Percentiles rank a stretch among this genome's conserved stretches.
These are phyloP conservation scores for Cytospora schulzeri DNA, from an alignment of 2,329 filamentous ascomycete genomes.

Conservation along the genomic window DNA sequence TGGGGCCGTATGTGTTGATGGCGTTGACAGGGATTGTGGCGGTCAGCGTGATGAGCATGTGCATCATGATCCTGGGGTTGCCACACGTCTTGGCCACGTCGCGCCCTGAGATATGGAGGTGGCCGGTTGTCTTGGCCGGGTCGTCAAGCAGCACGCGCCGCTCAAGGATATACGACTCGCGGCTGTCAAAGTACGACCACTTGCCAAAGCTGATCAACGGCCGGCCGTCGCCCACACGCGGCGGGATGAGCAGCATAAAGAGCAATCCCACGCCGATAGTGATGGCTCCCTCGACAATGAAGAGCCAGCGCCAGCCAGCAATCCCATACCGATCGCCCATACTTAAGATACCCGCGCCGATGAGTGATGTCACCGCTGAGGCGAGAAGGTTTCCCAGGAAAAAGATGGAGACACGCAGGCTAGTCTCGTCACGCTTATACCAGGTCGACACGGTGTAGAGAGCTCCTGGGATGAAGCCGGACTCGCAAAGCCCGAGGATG, in stretches of 20 bases:
- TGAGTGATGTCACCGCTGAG: slow-evolving; percentile 37
- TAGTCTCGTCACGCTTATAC: slow-evolving; percentile 45
- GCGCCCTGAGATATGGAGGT: slow-evolving; percentile 40
- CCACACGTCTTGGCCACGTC: slow-evolving; percentile 42
- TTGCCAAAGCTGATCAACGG: slow-evolving; percentile 39
- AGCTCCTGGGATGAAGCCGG: slow-evolving; percentile 41
- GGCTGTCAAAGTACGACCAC: slow-evolving; percentile 46
- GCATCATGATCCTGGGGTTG: slow-evolving; percentile 54
- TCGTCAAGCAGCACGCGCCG: slow-evolving; percentile 47
- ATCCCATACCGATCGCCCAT: slow-evolving; percentile 33
- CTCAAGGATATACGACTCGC: slow-evolving; percentile 45
- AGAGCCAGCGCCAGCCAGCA: slow-evolving; percentile 50
- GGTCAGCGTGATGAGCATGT: slow-evolving; percentile 51
- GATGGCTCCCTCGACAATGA: slow-evolving; percentile 37
- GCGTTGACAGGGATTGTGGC: slow-evolving; percentile 51
- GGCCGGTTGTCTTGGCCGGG: slow-evolving; percentile 40
- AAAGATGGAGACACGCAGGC: slow-evolving; percentile 43
- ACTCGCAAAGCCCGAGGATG: slow-evolving; percentile 35
- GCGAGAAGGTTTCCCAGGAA: slow-evolving; percentile 37
- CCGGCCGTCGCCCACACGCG: slow-evolving; percentile 39
- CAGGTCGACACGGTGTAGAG: slow-evolving; percentile 44
- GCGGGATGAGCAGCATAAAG: slow-evolving; percentile 38
- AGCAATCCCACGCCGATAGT: slow-evolving; percentile 38
- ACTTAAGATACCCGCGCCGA: slow-evolving; percentile 32
- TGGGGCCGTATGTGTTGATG: slow-evolving; percentile 55